Conservation (phyloP, 805 yeast species). For the Zygosaccharomyces gambellarensis region DNA sequence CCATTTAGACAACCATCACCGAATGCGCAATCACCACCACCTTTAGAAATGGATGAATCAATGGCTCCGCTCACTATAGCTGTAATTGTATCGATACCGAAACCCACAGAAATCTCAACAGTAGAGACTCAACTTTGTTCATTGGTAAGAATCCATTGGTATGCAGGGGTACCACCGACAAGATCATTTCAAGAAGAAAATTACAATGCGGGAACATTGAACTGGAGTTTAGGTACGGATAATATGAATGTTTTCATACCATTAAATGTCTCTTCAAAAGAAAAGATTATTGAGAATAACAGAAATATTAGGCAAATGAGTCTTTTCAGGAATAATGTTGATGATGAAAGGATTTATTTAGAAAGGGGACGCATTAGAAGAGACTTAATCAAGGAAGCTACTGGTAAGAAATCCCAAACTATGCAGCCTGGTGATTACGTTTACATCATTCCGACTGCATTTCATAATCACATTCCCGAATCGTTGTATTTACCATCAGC, state of each 20-base stretch:
- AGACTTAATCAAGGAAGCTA: constrained; percentile 9
- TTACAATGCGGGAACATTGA: constrained; percentile 44
- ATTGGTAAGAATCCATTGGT: constrained; percentile 46
- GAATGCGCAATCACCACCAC: not conserved
- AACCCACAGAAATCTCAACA: constrained; percentile 37
- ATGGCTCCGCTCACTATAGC: constrained; percentile 50
- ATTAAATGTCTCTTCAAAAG: constrained; percentile 19
- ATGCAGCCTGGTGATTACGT: constrained; percentile 65
- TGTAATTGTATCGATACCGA: constrained; percentile 42
- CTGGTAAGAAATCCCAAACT: constrained; percentile 3
- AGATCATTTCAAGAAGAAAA: constrained; percentile 42
- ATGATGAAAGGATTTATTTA: constrained; percentile 15
- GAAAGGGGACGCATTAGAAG: constrained; percentile 18
- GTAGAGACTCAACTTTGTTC: constrained; percentile 43
- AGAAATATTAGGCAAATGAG: constrained; percentile 14
- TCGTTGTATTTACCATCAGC: constrained; percentile 36
- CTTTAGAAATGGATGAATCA: constrained; percentile 17
- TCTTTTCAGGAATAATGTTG: constrained; percentile 19
- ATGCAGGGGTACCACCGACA: constrained; percentile 47
- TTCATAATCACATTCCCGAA: constrained; percentile 62
- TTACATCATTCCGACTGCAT: constrained; percentile 56
- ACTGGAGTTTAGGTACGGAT: constrained; percentile 42
- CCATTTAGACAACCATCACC: constrained; percentile 2
- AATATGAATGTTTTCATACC: constrained; percentile 45
- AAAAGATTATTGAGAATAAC: constrained; percentile 24